Percentiles rank a stretch among this genome's conserved stretches.
These are phyloP conservation scores for Serendipita vermifera DNA, from an alignment of 768 basidiomycete species.

Conservation along the genomic window DNA sequence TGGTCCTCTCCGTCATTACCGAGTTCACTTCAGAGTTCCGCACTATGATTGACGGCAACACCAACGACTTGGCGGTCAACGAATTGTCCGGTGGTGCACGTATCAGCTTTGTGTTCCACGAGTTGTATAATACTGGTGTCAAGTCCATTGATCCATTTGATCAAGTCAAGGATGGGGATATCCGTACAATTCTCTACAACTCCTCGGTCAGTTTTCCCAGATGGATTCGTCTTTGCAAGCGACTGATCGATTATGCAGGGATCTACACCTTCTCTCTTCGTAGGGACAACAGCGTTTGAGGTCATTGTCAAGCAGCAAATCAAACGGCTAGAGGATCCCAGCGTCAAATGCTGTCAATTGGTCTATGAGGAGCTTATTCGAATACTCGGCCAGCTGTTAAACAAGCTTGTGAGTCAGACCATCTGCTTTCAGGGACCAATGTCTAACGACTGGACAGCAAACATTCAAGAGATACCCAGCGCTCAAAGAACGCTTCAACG, in stretches of 20 bases:
- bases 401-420: constrained; percentile 57
- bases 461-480: constrained; percentile 93
- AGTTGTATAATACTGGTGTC: constrained; percentile 93
- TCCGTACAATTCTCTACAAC: constrained; percentile 91
- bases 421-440: not conserved
- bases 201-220: constrained; percentile 62
- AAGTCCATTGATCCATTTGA: constrained; percentile 96
- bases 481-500: constrained; percentile 91
- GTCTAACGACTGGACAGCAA: constrained; percentile 41
- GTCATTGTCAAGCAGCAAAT: constrained; percentile 99
- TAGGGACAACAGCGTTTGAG: constrained; percentile 94
- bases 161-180: constrained; percentile 97
- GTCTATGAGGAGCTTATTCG: constrained; percentile 97
- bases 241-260: constrained; percentile 38
- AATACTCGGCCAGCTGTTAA: constrained; percentile 82
- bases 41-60: constrained; percentile 92
- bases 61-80: constrained; percentile 87
- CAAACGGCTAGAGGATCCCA: constrained; percentile 87
- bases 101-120: constrained; percentile 98
- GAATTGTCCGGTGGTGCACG: constrained; percentile 98
- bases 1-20: constrained; percentile 94
- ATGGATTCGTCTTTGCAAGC: not conserved
- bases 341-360: constrained; percentile 84
- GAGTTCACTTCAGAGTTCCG: constrained; percentile 97
- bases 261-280: constrained; percentile 90